Conservation (phyloP, 2,329 filamentous ascomycete species). For the Colletotrichum liaoningense region DNA sequence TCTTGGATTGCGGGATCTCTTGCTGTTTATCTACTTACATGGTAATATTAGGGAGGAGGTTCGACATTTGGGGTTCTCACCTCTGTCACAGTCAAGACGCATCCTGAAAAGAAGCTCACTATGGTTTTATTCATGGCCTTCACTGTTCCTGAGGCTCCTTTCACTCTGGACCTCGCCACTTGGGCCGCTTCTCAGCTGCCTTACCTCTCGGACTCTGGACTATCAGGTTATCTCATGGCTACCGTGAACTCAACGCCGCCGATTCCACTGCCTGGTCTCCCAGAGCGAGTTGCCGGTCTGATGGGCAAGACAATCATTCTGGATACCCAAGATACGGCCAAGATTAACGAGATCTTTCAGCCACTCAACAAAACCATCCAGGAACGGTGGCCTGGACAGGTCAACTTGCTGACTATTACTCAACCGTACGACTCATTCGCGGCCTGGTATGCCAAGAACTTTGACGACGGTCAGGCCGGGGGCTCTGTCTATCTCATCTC, state of each 20-base stretch:
- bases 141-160: conserved; percentile 44
- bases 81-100: conserved; percentile 65
- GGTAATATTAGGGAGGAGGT: conserved; percentile 59
- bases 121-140: conserved; percentile 33
- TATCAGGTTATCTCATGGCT: conserved; percentile 59
- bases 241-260: conserved; percentile 39
- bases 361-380: conserved; percentile 52
- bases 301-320: conserved; percentile 48
- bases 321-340: conserved; percentile 45
- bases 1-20: conserved; percentile 13
- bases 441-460: conserved; percentile 50
- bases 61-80: conserved; percentile 71
- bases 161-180: conserved; percentile 59
- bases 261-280: conserved; percentile 44
- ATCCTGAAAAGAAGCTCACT: conserved; percentile 50
- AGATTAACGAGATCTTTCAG: conserved; percentile 43
- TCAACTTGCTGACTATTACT: conserved; percentile 34
- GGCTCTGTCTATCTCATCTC: conserved; percentile 50
- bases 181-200: conserved; percentile 60
- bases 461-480: conserved; percentile 50
- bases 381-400: conserved; percentile 46
- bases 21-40: background rate
- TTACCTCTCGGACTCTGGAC: conserved; percentile 59
- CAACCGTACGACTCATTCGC: conserved; percentile 45
- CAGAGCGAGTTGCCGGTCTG: conserved; percentile 47